A percentile compares a stretch with the other conserved stretches of the same genome.
Evolutionary conservation across 805 yeast genomes (phyloP).

Genomic region (Danielozyma ontarioensis): DNA sequence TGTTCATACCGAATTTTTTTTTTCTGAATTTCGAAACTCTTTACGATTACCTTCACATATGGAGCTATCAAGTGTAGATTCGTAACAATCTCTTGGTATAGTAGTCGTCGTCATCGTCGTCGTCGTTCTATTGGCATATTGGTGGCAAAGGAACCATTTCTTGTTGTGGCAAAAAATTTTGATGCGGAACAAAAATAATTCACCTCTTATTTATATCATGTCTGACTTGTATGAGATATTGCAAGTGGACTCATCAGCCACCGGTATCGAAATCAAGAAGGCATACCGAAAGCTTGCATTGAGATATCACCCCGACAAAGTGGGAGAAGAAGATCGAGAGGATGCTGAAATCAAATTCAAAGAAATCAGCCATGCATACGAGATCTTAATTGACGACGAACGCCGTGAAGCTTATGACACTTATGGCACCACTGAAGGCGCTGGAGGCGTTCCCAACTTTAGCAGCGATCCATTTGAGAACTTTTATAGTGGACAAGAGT

Average conservation of each 20-base stretch:
- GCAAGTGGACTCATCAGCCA: slow-evolving; percentile 63
- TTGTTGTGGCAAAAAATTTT: too few species aligned
- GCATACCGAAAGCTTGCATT: slow-evolving; percentile 86
- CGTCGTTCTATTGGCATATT: too few species aligned
- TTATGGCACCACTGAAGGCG: slow-evolving; percentile 41
- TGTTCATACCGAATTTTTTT: slow-evolving; percentile 59
- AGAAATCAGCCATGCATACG: slow-evolving; percentile 83
- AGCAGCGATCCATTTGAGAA: slow-evolving; percentile 37
- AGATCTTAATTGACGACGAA: slow-evolving; percentile 66
- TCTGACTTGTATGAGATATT: slow-evolving; percentile 55
- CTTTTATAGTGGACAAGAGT: slow-evolving; percentile 36
- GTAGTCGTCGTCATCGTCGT: too few species aligned
- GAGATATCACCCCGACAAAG: slow-evolving; percentile 86
- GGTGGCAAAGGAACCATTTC: too few species aligned
- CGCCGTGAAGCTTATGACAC: slow-evolving; percentile 55
- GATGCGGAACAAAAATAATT: too few species aligned
- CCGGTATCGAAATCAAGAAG: slow-evolving; percentile 67
- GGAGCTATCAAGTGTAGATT: too few species aligned
- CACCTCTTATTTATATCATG: too few species aligned
- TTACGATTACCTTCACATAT: too few species aligned
- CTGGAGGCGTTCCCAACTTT: slow-evolving; percentile 12
- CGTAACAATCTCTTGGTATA: too few species aligned
- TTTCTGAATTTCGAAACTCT: slow-evolving; percentile 6
- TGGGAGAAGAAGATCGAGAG: slow-evolving; percentile 56
- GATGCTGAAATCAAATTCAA: slow-evolving; percentile 77